Percentiles rank a stretch among this genome's conserved stretches.
Conservation (phyloP, 2,329 filamentous ascomycete genomes). For the Hypoxylon sp. region DNA sequence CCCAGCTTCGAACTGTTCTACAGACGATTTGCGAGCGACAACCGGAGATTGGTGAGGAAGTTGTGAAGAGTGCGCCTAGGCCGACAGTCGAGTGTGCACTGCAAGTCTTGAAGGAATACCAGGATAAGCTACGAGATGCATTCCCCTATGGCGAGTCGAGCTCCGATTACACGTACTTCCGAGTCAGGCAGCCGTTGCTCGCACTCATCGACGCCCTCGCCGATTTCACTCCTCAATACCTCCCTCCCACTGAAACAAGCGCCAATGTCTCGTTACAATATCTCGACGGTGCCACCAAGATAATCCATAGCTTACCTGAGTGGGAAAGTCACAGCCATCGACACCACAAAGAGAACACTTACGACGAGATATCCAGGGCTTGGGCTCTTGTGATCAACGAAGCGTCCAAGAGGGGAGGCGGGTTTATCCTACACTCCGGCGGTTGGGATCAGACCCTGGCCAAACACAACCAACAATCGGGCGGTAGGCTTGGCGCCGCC, state of each 20-base stretch:
- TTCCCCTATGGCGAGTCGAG: conserved; percentile 89
- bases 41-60: conserved; percentile 86
- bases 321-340: conserved; percentile 93
- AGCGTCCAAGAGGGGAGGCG: conserved; percentile 89
- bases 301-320: conserved; percentile 89
- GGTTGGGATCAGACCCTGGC: conserved; percentile 92
- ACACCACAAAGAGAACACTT: conserved; percentile 93
- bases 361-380: conserved; percentile 94
- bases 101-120: conserved; percentile 85
- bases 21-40: conserved; percentile 92
- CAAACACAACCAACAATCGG: conserved; percentile 89
- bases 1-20: conserved; percentile 87
- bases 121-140: conserved; percentile 80
- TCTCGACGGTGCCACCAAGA: conserved; percentile 88
- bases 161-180: conserved; percentile 95
- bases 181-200: conserved; percentile 84
- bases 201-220: conserved; percentile 89
- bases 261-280: conserved; percentile 87
- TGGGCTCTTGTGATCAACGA: conserved; percentile 95
- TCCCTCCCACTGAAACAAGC: conserved; percentile 91
- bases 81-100: conserved; percentile 87
- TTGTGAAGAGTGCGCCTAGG: conserved; percentile 86
- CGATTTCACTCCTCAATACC: conserved; percentile 95
- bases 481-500: conserved; percentile 84
- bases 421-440: conserved; percentile 88